Evolutionary conservation across 208 protist species (phyloP).

Genomic region (Leishmania turanica): DNA sequence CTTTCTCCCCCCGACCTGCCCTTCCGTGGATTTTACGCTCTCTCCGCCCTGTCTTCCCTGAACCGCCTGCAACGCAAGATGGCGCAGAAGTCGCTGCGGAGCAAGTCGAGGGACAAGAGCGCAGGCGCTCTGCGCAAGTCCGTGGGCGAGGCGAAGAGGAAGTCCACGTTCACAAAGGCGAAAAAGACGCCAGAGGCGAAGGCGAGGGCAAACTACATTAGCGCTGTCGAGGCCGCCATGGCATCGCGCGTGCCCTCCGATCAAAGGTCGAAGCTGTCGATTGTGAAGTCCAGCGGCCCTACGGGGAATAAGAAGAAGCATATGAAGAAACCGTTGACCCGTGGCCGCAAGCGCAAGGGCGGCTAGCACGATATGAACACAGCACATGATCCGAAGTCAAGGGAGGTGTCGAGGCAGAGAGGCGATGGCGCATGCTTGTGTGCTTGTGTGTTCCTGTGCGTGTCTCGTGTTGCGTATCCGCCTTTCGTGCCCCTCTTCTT

Average conservation of each 20-base stretch:
- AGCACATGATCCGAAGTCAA: neutral
- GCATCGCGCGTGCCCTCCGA: slow-evolving; percentile 88
- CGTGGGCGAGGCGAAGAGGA: slow-evolving; percentile 82
- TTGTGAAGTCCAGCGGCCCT: slow-evolving; percentile 64
- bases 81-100: slow-evolving; percentile 77
- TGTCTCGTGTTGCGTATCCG: neutral
- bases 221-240: slow-evolving; percentile 80
- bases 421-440: neutral
- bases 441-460: neutral
- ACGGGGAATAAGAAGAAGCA: slow-evolving; percentile 58
- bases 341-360: slow-evolving; percentile 68
- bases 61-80: slow-evolving; percentile 24
- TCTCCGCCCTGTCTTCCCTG: neutral
- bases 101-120: slow-evolving; percentile 79
- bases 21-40: neutral
- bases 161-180: slow-evolving; percentile 70
- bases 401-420: neutral
- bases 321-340: slow-evolving; percentile 89
- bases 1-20: neutral
- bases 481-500: neutral
- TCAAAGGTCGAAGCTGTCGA: slow-evolving; percentile 82
- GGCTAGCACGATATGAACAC: neutral
- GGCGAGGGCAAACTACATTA: slow-evolving; percentile 83
- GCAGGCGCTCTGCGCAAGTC: slow-evolving; percentile 82
- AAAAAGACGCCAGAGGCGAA: slow-evolving; percentile 59